Base-by-base conservation (phyloP, 1,284 basidiomycete species). In the Uromyces viciae-fabae region DNA sequence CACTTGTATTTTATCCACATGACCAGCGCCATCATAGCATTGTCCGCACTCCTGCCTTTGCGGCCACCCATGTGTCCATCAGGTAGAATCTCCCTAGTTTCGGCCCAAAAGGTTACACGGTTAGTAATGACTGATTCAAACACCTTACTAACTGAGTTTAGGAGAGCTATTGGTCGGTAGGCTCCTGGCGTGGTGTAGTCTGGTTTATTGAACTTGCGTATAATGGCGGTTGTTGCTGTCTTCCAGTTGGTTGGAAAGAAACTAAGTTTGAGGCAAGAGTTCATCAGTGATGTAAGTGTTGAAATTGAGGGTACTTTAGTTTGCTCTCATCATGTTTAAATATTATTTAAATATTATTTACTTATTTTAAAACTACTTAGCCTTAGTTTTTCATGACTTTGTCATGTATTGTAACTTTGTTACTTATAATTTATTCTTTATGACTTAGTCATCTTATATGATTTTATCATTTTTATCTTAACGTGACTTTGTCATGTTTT, bases 31-130 rank as follows among this genome's bases (percentile, higher is more conserved):
- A 77, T 4, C 38, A 77, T 22, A 19, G 75, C 46, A 22, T 77
- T 62, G 11, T 64, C 25, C 11, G 25, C 4, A 2, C 60, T 33
- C n/a, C 42, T 43, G 3, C 56, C 66, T n/a, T 28, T 38, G 2
- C 68, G n/a, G 0, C 77, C 77, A 31, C 77, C 77, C 7, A 38
- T 25, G n/a, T 80, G 77, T 28, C 77, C 66, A 11, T 46, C 52
- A 1, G 77, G 25, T 2, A 80, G 2, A 2, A 40, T 22, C 9
- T 11, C 28, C 0, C 9, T 62, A 3, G 33, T 25, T 42, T 79
- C 52, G 3, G 77, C 77, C 77, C 77, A 79, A 22, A n/a, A 36
- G 0, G 68, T 79, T 0, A 79, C 2, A 3, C 54, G 14, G n/a
- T 72, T 43, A 15, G 52, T 43, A 1, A 79, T 42, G 17, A 79